Base-by-base conservation (phyloP, 176 grass and related monocot species). In the Echinochloa phyllopogon region DNA sequence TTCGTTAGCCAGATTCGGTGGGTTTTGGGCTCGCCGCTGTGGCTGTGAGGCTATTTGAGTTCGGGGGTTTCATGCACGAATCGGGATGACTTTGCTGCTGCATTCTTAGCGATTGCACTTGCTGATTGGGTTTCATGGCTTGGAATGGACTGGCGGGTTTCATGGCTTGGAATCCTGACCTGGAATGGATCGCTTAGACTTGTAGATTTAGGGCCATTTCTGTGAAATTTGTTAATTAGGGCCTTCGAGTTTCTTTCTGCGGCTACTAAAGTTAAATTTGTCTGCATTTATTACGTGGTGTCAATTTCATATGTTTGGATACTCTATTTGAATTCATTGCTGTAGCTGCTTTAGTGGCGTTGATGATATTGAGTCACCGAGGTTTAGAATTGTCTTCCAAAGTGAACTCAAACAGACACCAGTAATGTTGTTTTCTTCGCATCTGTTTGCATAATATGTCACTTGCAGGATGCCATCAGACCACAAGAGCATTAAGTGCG, bases 161-260 rank as follows among this genome's bases (percentile, higher is more conserved):
- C n/a, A n/a, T n/a, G n/a, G n/a, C n/a, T 81, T 62, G 57, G 39
- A 76, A 63, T 75, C 33, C 4, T 82, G 77, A 80, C 58, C 50
- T 67, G 29, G 3, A 51, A 17, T 81, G 42, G 51, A 14, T 62
- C 6, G 12, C 51, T 33, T 33, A n/a, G 25, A 20, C 51, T 75
- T 49, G 15, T 81, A 76, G 52, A 69, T 82, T 81, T 81, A 63
- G 20, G 74, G 20, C 5, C 42, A 70, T 62, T 42, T 8, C 27
- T 77, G 7, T 25, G 0, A 1, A 73, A 3, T 52, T 76, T 40
- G 8, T 0, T 29, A n/a, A 18, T 66, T 42, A 20, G 3, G 40
- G n/a, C 13, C 6, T 58, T 21, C 8, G 16, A 8, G 3, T 36
- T 68, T 38, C 10, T 66, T 27, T 17, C 39, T 45, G 1, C 24